A percentile compares a stretch with the other conserved stretches of the same genome.
Evolutionary conservation across 495 filamentous ascomycete species (phyloP).

Genomic region (Penicillium coprophilum): DNA sequence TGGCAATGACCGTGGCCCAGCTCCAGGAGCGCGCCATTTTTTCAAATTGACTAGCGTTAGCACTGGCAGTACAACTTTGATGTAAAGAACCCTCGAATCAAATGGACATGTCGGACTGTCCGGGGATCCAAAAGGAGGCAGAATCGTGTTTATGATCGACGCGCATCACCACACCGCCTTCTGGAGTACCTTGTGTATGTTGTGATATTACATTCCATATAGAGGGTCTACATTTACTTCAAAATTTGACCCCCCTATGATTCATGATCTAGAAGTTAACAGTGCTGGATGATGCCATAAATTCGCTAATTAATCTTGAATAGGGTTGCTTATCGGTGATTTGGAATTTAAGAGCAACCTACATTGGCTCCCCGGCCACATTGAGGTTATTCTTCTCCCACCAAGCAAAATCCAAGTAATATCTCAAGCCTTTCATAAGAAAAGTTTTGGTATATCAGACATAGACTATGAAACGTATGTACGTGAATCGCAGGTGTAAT

Average conservation of each 20-base stretch:
- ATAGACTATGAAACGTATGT: constrained; percentile 12
- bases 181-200: not conserved
- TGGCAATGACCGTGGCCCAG: constrained; percentile 50
- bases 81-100: not conserved
- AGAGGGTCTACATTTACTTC: not conserved
- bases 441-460: constrained; percentile 8
- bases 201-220: not conserved
- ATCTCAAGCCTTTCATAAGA: not conserved
- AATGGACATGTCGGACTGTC: not conserved
- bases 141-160: constrained; percentile 17
- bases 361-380: not conserved
- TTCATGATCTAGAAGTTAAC: not conserved
- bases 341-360: not conserved
- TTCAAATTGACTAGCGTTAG: constrained; percentile 9
- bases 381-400: not conserved
- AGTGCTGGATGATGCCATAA: not conserved
- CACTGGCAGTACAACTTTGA: not conserved
- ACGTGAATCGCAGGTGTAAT: constrained; percentile 11
- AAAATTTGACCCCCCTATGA: not conserved
- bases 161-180: constrained; percentile 14
- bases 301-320: not conserved
- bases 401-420: not conserved
- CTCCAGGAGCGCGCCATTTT: constrained; percentile 23
- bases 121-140: constrained; percentile 5
- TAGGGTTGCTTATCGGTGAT: not conserved